Evolutionary conservation across 2,329 filamentous ascomycete genomes (phyloP).

Genomic region (Hypoxylon sp.): DNA sequence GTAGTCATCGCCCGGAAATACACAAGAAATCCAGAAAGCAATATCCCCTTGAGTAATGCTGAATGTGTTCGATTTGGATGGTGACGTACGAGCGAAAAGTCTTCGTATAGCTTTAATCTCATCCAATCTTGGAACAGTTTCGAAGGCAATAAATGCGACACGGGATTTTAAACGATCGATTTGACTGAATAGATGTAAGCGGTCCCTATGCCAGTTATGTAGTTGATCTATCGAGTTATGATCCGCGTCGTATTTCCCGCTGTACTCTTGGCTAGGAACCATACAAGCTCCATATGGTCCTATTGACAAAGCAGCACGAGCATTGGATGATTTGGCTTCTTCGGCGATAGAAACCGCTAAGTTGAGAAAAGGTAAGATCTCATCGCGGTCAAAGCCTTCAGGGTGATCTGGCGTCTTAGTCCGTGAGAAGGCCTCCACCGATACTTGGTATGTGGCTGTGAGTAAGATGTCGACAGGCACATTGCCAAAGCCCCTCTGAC

Average conservation of each 20-base stretch:
- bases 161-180: constrained; percentile 51
- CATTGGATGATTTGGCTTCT: constrained; percentile 44
- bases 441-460: constrained; percentile 74
- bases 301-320: constrained; percentile 64
- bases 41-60: constrained; percentile 36
- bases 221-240: constrained; percentile 57
- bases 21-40: constrained; percentile 69
- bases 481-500: constrained; percentile 63
- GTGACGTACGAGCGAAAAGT: constrained; percentile 49
- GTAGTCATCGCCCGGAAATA: constrained; percentile 65
- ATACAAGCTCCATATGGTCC: constrained; percentile 75
- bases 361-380: constrained; percentile 54
- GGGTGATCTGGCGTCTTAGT: constrained; percentile 56
- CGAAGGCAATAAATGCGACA: constrained; percentile 66
- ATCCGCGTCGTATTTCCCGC: constrained; percentile 63
- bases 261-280: constrained; percentile 72
- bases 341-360: constrained; percentile 55
- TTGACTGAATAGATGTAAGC: constrained; percentile 60
- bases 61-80: constrained; percentile 36
- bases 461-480: constrained; percentile 70
- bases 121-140: constrained; percentile 70
- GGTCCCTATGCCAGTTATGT: constrained; percentile 64
- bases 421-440: constrained; percentile 61
- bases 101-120: constrained; percentile 67
- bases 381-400: constrained; percentile 51